Conservation (phyloP, 2,329 filamentous ascomycete genomes). For the Stachybotrys elegans region DNA sequence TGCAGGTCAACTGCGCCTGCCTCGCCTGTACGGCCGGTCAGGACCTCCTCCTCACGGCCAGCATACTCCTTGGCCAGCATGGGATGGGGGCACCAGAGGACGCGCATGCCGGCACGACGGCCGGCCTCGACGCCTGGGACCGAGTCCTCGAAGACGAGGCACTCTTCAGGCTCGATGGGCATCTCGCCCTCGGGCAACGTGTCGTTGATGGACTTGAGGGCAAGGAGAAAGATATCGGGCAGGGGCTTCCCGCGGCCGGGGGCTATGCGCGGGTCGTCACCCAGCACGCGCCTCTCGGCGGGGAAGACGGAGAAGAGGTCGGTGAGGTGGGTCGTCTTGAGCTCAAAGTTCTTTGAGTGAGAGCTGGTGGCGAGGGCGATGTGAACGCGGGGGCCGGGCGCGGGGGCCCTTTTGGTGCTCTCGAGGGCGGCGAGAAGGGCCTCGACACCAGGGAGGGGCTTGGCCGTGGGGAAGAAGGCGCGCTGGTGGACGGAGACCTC, state of each 20-base stretch:
- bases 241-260: constrained; percentile 85
- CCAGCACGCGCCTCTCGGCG: constrained; percentile 67
- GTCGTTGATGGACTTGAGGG: constrained; percentile 78
- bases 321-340: constrained; percentile 65
- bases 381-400: constrained; percentile 48
- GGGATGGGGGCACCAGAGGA: constrained; percentile 85
- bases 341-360: constrained; percentile 62
- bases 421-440: constrained; percentile 60
- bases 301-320: constrained; percentile 64
- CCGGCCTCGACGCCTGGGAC: constrained; percentile 91
- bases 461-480: constrained; percentile 66
- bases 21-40: constrained; percentile 76
- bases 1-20: constrained; percentile 50
- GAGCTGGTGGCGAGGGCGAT: constrained; percentile 85
- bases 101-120: constrained; percentile 87
- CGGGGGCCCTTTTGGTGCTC: constrained; percentile 30
- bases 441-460: constrained; percentile 73
- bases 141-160: constrained; percentile 92
- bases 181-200: constrained; percentile 58
- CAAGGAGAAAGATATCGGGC: constrained; percentile 90
- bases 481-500: constrained; percentile 60
- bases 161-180: constrained; percentile 74
- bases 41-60: constrained; percentile 72
- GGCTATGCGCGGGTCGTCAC: constrained; percentile 76
- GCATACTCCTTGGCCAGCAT: constrained; percentile 70